Conservation (phyloP, 768 basidiomycete species). For the Lactarius sp. region DNA sequence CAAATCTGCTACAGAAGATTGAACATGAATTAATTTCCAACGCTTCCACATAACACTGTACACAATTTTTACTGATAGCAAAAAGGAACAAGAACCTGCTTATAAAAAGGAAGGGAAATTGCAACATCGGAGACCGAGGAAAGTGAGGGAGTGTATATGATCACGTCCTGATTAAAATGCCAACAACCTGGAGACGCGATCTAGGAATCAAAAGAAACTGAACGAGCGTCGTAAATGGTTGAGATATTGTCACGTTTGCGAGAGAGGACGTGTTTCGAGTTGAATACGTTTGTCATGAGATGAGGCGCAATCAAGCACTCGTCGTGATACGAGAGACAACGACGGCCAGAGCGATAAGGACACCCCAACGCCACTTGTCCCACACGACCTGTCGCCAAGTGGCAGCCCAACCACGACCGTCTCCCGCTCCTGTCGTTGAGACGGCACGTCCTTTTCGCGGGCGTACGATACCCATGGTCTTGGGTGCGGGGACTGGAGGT, state of each 20-base stretch:
- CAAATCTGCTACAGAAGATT: not conserved
- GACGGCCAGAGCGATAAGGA: conserved; percentile 71
- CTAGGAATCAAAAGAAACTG: conserved; percentile 5
- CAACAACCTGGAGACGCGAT: conserved; percentile 8
- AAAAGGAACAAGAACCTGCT: conserved; percentile 16
- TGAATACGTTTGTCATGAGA: not conserved
- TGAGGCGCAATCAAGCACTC: conserved; percentile 18
- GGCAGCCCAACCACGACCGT: conserved; percentile 48
- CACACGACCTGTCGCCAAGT: conserved; percentile 63
- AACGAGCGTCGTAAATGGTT: conserved; percentile 24
- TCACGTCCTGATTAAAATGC: conserved; percentile 18
- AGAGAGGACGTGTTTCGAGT: not conserved
- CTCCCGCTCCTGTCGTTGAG: conserved; percentile 25
- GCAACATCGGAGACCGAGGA: conserved; percentile 11
- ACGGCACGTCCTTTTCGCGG: conserved; percentile 24
- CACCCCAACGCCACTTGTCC: conserved; percentile 85
- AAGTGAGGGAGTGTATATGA: conserved; percentile 5
- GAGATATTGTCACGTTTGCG: conserved; percentile 8
- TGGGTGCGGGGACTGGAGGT: conserved; percentile 6
- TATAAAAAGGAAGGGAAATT: conserved; percentile 4
- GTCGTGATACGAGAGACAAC: conserved; percentile 73
- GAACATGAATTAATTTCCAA: conserved; percentile 13
- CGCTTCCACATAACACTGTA: conserved; percentile 16
- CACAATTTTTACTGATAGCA: conserved; percentile 21
- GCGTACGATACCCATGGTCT: conserved; percentile 16